Base-by-base conservation (phyloP, 805 yeast genomes). In the Teunomyces pallodes region DNA sequence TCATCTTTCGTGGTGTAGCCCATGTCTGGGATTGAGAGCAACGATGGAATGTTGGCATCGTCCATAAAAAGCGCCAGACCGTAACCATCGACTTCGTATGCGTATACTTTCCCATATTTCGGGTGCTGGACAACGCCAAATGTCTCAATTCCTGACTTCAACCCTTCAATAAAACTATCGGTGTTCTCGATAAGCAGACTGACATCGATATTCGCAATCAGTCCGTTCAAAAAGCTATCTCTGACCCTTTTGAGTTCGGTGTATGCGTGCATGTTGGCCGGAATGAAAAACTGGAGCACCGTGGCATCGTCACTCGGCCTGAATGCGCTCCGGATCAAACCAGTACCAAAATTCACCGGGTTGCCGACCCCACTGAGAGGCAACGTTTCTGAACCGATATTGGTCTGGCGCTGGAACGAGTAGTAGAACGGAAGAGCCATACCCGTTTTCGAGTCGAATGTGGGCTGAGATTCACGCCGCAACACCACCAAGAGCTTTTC, bases 271-370 rank as follows among this genome's bases (percentile, higher is more conserved):
- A 90, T 89, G 61, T 90, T 90, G 2, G 90, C 96, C 0, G 96
- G 96, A 39, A 90, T 79, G 61, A 90, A 86, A 49, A 84, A 82
- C 63, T 87, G 96, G 51, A 77, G 77, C n/a, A 83, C 80, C 36
- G 90, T 81, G 1, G 95, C 89, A 65, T 89, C 96, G 63, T 89
- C 96, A 14, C 92, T 84, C 7, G 96, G 96, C 55, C 96, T 70
- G 62, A 89, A 89, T 0, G 95, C 91, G 4, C 91, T 84, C 43
- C 95, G 72, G n/a, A 88, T 70, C 51, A 89, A 69, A 0, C 92
- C 90, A 0, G 88, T 83, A 33, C 77, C 80, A 46, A 60, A 76
- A 50, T 83, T 84, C 0, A 87, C 91, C 0, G 97, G 97, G 59
- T 88, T 86, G 1, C 97, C 97, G 0, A 79, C 77, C 0, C 97